A percentile compares a stretch with the other conserved stretches of the same genome.
Conservation (phyloP, 192 early-diverging fungal species). For the Dispira simplex region DNA sequence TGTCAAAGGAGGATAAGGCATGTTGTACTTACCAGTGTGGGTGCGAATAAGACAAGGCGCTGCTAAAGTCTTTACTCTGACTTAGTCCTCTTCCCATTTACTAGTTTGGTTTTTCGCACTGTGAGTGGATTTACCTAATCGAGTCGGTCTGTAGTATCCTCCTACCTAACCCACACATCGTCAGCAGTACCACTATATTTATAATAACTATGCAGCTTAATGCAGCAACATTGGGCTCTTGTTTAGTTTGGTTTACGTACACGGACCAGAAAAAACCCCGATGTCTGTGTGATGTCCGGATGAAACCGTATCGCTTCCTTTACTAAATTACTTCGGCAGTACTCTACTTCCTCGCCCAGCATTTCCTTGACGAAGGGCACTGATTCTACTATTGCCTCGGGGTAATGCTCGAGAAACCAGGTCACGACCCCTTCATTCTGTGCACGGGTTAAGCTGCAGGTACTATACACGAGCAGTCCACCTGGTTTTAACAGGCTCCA, state of each 20-base stretch:
- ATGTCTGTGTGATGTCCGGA: constrained; percentile 45
- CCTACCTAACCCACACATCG: too few relatives aligned
- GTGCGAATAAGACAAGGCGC: too few relatives aligned
- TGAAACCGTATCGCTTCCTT: constrained; percentile 39
- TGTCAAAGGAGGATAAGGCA: too few relatives aligned
- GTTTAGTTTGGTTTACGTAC: neutral
- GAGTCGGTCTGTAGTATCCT: too few relatives aligned
- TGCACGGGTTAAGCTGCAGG: constrained; percentile 50
- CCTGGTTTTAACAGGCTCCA: constrained; percentile 55
- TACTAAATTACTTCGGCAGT: constrained; percentile 12
- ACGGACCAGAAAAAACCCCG: constrained; percentile 31
- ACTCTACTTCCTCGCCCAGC: constrained; percentile 14
- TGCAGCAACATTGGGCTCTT: neutral
- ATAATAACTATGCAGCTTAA: too few relatives aligned
- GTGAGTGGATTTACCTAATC: too few relatives aligned
- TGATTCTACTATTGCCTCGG: constrained; percentile 32
- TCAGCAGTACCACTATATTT: too few relatives aligned
- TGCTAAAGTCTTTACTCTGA: too few relatives aligned
- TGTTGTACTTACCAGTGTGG: too few relatives aligned
- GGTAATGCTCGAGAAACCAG: constrained; percentile 48
- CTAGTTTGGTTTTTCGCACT: too few relatives aligned
- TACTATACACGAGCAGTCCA: constrained; percentile 80
- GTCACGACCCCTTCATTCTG: constrained; percentile 82
- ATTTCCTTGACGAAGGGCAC: constrained; percentile 28
- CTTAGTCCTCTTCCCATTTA: too few relatives aligned